Percentiles rank a stretch among this genome's conserved stretches.
phyloP scores from a whole-genome alignment of 805 yeast species.

The Lachancea sp. region DNA sequence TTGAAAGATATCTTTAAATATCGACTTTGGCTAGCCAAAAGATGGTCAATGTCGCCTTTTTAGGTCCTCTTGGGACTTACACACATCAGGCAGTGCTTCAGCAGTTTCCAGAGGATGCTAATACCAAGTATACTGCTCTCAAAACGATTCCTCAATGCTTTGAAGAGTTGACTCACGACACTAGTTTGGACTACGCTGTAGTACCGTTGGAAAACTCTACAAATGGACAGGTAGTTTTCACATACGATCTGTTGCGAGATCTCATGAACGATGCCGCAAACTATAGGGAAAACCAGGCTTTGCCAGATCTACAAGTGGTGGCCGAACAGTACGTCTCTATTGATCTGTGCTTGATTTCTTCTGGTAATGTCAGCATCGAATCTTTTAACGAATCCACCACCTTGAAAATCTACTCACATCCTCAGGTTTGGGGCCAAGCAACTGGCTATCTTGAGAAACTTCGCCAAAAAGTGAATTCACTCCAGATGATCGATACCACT shows the following conservation, averaged over 20 bases:
- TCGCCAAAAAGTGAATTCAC: conserved; percentile 30
- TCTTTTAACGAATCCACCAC: conserved; percentile 38
- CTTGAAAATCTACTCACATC: conserved; percentile 73
- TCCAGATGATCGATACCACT: conserved; percentile 53
- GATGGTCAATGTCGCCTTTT: conserved; percentile 51
- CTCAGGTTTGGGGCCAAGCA: conserved; percentile 97
- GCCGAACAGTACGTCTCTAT: conserved; percentile 81
- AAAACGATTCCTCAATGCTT: conserved; percentile 58
- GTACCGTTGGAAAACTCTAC: conserved; percentile 93
- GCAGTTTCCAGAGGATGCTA: conserved; percentile 39
- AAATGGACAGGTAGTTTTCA: conserved; percentile 85
- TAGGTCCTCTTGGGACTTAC: conserved; percentile 91
- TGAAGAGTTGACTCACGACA: conserved; percentile 38
- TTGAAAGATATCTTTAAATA: neutral
- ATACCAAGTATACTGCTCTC: conserved; percentile 24
- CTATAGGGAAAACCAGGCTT: conserved; percentile 12
- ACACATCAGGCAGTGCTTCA: conserved; percentile 77
- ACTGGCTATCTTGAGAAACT: conserved; percentile 44
- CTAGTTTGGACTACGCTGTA: conserved; percentile 57
- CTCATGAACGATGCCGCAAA: conserved; percentile 33
- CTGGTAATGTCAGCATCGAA: conserved; percentile 37
- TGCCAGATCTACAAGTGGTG: conserved; percentile 45
- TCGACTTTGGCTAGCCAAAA: neutral
- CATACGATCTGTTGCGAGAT: conserved; percentile 75
- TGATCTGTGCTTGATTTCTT: conserved; percentile 58